Conservation (phyloP, 1,284 basidiomycete genomes). For the Papiliotrema flavescens region DNA sequence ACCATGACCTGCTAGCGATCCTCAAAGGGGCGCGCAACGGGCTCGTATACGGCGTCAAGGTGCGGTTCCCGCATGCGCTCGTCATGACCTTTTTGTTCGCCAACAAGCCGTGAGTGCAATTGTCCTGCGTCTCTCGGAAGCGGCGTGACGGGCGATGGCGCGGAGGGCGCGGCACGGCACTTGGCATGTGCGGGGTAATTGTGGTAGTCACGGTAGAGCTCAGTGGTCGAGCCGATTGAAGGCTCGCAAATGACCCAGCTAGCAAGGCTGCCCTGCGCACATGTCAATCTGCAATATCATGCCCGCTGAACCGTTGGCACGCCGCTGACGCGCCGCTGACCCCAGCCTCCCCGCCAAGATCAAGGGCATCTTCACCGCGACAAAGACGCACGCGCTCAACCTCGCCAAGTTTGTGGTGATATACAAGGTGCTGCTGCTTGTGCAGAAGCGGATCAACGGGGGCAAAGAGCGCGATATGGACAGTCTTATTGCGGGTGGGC, state of each 20-base stretch:
- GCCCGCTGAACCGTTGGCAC: no score
- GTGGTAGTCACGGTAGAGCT: no score
- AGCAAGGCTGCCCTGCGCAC: no score
- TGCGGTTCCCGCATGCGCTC: constrained; percentile 96
- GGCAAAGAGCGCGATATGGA: constrained; percentile 77
- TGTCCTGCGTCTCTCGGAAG: background rate
- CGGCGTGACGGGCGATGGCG: no score
- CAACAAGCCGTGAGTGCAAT: constrained; percentile 67
- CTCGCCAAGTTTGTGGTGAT: constrained; percentile 89
- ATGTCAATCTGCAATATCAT: no score
- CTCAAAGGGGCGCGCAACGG: constrained; percentile 95
- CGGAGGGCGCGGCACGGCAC: no score
- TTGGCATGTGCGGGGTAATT: no score
- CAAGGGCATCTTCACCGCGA: constrained; percentile 73
- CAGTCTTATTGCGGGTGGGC: constrained; percentile 86
- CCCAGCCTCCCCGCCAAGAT: constrained; percentile 35
- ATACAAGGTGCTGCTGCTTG: constrained; percentile 80
- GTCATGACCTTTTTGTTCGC: constrained; percentile 97
- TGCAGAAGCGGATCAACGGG: constrained; percentile 74
- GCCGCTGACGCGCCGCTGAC: background rate
- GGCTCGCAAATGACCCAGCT: no score
- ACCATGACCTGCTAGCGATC: constrained; percentile 86
- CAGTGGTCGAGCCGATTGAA: no score
- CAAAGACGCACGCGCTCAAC: constrained; percentile 63
- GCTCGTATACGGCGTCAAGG: constrained; percentile 80